phyloP scores from a whole-genome alignment of 2,329 filamentous ascomycete genomes.

The Aspergillus fumigatus region DNA sequence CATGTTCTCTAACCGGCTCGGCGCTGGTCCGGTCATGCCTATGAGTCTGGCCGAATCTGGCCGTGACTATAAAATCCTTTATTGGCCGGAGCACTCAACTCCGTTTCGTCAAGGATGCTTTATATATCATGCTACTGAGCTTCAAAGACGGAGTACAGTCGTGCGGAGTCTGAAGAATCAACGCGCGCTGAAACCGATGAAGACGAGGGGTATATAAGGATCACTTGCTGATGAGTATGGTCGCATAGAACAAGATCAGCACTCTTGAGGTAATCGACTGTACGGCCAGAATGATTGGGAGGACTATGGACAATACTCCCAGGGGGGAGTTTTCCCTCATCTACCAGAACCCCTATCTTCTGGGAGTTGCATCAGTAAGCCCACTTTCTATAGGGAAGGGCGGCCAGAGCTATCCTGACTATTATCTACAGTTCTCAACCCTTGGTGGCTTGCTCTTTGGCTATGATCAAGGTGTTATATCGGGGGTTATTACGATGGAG shows the following conservation, averaged over 20 bases:
- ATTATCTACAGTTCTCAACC: constrained; percentile 33
- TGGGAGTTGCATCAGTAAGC: constrained; percentile 42
- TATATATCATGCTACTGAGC: background rate
- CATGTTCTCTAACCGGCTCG: background rate
- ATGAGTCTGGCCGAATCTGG: background rate
- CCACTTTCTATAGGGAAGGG: background rate
- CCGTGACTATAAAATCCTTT: background rate
- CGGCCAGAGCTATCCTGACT: background rate
- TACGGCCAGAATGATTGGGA: constrained; percentile 15
- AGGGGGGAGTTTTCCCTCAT: constrained; percentile 25
- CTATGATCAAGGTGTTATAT: constrained; percentile 49
- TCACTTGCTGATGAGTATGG: background rate
- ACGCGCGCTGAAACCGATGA: background rate
- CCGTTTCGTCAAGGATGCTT: constrained; percentile 4
- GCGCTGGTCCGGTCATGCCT: background rate
- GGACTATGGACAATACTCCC: constrained; percentile 8
- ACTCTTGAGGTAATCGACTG: background rate
- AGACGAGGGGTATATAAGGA: background rate
- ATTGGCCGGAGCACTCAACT: constrained; percentile 15
- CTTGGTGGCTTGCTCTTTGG: constrained; percentile 46
- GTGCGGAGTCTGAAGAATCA: background rate
- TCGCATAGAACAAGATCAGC: background rate
- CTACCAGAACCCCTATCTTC: constrained; percentile 41
- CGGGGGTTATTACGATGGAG: constrained; percentile 46
- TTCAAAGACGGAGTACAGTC: background rate